Evolutionary conservation across 2,329 filamentous ascomycete species (phyloP).

Genomic region (Diaporthe sp.): DNA sequence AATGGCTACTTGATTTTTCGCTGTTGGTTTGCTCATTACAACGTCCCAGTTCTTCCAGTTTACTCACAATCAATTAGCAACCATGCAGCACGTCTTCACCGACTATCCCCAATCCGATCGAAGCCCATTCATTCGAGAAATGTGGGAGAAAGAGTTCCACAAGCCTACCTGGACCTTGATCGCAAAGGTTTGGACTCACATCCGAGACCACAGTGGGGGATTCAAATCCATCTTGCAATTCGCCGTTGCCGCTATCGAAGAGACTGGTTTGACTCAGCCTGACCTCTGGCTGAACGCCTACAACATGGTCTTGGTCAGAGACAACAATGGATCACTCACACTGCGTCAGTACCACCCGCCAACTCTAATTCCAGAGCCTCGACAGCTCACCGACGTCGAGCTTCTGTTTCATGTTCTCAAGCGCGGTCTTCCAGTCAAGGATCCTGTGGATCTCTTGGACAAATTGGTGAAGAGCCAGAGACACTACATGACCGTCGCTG

Average conservation of each 20-base stretch:
- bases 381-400: constrained; percentile 19
- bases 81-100: background rate
- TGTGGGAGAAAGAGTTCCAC: constrained; percentile 30
- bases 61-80: background rate
- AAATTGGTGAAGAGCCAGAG: background rate
- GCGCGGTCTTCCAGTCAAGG: constrained; percentile 7
- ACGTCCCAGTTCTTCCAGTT: background rate
- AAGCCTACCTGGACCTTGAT: constrained; percentile 23
- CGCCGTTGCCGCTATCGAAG: background rate
- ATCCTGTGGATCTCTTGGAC: background rate
- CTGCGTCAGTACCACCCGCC: background rate
- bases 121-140: constrained; percentile 1
- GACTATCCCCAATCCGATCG: background rate
- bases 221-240: background rate
- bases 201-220: constrained; percentile 18
- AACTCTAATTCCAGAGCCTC: background rate
- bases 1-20: constrained; percentile 31
- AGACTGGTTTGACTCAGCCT: constrained; percentile 5
- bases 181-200: constrained; percentile 25
- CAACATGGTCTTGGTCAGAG: background rate
- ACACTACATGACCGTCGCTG: constrained; percentile 19
- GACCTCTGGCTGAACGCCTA: background rate
- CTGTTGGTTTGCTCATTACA: constrained; percentile 11
- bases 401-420: constrained; percentile 14
- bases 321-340: background rate